Evolutionary conservation across 345 rosid genomes (phyloP).

Genomic region (Cardamine occulta): DNA sequence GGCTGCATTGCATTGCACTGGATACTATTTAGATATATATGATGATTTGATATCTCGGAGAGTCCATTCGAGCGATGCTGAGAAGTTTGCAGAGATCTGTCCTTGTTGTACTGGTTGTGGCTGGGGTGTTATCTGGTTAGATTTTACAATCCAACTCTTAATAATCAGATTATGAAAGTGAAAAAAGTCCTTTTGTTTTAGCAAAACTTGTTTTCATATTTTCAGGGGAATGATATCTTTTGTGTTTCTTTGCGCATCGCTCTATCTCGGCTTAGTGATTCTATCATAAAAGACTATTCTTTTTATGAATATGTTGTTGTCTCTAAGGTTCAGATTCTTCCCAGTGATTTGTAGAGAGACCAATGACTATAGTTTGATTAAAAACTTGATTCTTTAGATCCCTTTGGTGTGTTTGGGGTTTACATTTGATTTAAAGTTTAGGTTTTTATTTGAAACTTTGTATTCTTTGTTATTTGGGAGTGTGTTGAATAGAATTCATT

Average conservation of each 20-base stretch:
- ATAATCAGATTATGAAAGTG: background rate
- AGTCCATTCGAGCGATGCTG: conserved; percentile 90
- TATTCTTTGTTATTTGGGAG: conserved; percentile 1
- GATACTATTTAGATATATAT: conserved; percentile 68
- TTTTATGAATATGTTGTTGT: conserved; percentile 12
- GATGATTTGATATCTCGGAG: conserved; percentile 96
- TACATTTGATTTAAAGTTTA: conserved; percentile 31
- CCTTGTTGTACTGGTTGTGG: conserved; percentile 95
- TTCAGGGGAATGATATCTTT: conserved; percentile 98
- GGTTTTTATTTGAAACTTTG: conserved; percentile 22
- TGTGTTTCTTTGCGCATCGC: conserved; percentile 66
- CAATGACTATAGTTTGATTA: background rate
- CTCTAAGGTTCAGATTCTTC: conserved; percentile 27
- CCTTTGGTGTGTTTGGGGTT: conserved; percentile 35
- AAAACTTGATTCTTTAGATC: conserved; percentile 35
- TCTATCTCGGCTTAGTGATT: conserved; percentile 91
- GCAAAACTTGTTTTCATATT: conserved; percentile 28
- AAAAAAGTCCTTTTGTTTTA: background rate
- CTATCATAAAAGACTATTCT: conserved; percentile 53
- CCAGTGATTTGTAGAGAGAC: conserved; percentile 13
- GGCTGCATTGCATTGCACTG: conserved; percentile 9
- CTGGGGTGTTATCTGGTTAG: conserved; percentile 97
- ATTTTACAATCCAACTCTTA: background rate
- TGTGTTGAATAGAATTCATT: conserved; percentile 5
- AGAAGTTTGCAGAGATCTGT: conserved; percentile 96